Evolutionary conservation across 805 yeast species (phyloP).

Genomic region (Blastobotrys terrestris): DNA sequence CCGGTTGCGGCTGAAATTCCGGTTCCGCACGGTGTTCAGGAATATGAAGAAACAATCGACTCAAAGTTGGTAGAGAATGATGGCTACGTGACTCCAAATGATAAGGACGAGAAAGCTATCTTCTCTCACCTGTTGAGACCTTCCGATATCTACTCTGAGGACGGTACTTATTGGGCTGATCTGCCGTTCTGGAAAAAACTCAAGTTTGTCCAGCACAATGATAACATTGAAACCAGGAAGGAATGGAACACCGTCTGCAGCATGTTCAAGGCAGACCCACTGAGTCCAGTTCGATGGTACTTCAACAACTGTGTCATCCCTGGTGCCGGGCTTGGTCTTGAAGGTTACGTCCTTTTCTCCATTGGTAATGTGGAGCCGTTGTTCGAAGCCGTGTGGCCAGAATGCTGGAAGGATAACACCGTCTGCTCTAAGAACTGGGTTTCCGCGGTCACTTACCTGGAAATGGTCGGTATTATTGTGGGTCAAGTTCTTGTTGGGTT

Average conservation of each 20-base stretch:
- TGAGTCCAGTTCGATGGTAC: conserved; percentile 32
- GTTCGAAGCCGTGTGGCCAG: conserved; percentile 32
- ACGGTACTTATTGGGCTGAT: conserved; percentile 37
- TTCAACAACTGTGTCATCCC: conserved; percentile 33
- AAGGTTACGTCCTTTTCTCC: conserved; percentile 35
- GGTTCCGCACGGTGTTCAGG: conserved; percentile 34
- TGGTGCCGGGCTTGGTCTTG: conserved; percentile 35
- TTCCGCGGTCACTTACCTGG: conserved; percentile 31
- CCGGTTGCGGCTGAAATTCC: conserved; percentile 33
- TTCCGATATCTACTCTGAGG: conserved; percentile 27
- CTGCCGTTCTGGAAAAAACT: conserved; percentile 26
- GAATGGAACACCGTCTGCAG: conserved; percentile 23
- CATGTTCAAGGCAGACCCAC: conserved; percentile 31
- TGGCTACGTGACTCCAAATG: conserved; percentile 18
- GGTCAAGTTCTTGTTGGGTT: conserved; percentile 58
- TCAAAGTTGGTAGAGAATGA: conserved; percentile 26
- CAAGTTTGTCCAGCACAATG: conserved; percentile 21
- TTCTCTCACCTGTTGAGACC: conserved; percentile 31
- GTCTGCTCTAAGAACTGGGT: conserved; percentile 32
- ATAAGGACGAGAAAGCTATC: conserved; percentile 30
- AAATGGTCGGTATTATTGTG: conserved; percentile 45
- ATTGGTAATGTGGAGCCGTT: conserved; percentile 31
- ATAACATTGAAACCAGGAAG: conserved; percentile 24
- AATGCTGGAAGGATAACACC: conserved; percentile 29
- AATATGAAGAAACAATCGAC: conserved; percentile 23